Conservation (phyloP, 2,329 filamentous ascomycete genomes). For the Alternaria conjuncta region DNA sequence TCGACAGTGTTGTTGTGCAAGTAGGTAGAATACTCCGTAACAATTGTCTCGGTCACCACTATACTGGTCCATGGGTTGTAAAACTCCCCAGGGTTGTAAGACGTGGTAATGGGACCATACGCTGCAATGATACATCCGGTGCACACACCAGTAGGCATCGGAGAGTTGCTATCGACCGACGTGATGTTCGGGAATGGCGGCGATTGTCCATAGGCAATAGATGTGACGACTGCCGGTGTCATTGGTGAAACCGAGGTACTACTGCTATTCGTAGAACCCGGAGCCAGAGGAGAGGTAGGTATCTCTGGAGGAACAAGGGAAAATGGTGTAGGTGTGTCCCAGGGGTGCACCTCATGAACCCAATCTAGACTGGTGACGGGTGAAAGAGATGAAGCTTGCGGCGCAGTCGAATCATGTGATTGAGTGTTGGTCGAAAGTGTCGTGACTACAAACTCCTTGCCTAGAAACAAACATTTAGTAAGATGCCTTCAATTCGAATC, state of each 20-base stretch:
- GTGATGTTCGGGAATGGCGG: not conserved
- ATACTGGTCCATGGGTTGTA: constrained; percentile 26
- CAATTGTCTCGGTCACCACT: constrained; percentile 35
- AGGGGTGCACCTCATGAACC: not conserved
- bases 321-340: not conserved
- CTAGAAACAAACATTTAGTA: constrained; percentile 5
- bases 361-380: not conserved
- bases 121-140: constrained; percentile 43
- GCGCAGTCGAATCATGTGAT: not conserved
- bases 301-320: not conserved
- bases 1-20: constrained; percentile 32
- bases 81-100: constrained; percentile 8
- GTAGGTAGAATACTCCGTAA: constrained; percentile 35
- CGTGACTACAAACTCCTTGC: not conserved
- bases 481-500: not conserved
- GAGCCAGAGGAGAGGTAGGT: not conserved
- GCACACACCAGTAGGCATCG: constrained; percentile 18
- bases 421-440: not conserved
- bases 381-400: not conserved
- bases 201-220: not conserved
- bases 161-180: not conserved
- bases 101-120: constrained; percentile 29
- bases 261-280: not conserved
- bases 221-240: not conserved
- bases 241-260: not conserved